Evolutionary conservation across 345 rosid genomes (phyloP), one percentile per base, ranked within the genome.

Genomic region (Salix dunnii): DNA sequence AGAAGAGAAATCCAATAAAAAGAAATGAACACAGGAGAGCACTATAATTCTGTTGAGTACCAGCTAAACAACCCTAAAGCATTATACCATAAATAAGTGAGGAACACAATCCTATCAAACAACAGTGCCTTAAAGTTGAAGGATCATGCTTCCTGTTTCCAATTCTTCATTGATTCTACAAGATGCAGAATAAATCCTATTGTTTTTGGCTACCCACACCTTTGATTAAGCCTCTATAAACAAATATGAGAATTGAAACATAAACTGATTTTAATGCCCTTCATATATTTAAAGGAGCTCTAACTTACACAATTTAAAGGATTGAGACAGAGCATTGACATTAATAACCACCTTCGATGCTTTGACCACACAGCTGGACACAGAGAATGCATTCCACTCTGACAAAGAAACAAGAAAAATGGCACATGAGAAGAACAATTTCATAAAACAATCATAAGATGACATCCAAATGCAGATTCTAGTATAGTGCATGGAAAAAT

Each of bases 291-390:
- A 33, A 72, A 27, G 72, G n/a, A 74, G 31, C 48, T 7, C 77
- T 43, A 65, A 85, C 96, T 91, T 86, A 96, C 97, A 83, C 97
- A 96, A 48, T 94, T 91, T 78, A 93, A 61, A 80, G 98, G 99
- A 80, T 89, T 96, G 78, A 93, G 91, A 73, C 97, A 89, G 46
- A 93, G 90, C 98, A 96, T 96, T 80, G 99, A 93, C 98, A 96
- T 96, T 78, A 96, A 81, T 80, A 93, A 90, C 99, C 98, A 96
- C 82, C 98, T 91, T 76, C 98, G 80, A 81, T 96, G 98, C 86
- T 91, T 93, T 80, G 99, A 96, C 99, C 98, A 96, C 71, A 96
- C 81, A 40, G 98, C 96, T 72, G 99, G 99, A 82, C 99, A 96
- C 11, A 96, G 88, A 63, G 98, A 96, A 84, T 96, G 99, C 88